Evolutionary conservation across 169 alveolate species (phyloP).

Genomic region (Blepharisma undulans): DNA sequence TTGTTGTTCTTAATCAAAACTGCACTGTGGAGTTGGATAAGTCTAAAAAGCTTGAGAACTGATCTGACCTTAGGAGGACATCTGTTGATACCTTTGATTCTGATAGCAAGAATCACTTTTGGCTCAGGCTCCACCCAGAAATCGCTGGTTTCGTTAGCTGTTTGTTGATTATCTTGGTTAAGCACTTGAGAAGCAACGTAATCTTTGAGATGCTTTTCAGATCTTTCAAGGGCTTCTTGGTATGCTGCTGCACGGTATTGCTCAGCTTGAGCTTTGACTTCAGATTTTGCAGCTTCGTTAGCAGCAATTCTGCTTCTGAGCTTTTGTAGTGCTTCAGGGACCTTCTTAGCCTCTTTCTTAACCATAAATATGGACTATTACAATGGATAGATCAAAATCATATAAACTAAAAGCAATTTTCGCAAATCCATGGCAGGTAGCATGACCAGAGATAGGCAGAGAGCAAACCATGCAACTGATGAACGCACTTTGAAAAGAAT

Average conservation of each 20-base stretch:
- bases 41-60: conserved; percentile 95
- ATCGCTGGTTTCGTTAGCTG: conserved; percentile 82
- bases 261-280: background rate
- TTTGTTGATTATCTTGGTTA: background rate
- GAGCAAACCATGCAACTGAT: background rate
- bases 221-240: background rate
- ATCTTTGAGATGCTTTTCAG: conserved; percentile 30
- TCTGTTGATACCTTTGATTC: conserved; percentile 97
- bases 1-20: conserved; percentile 96
- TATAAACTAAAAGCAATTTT: background rate
- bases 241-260: background rate
- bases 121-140: conserved; percentile 91
- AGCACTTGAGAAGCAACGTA: background rate
- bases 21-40: conserved; percentile 98
- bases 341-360: conserved; percentile 12
- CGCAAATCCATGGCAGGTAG: background rate
- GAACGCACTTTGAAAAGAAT: background rate
- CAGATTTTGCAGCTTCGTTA: background rate
- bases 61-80: conserved; percentile 95
- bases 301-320: conserved; percentile 14
- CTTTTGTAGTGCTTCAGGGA: background rate
- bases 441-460: background rate
- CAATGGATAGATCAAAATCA: background rate
- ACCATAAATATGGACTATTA: background rate
- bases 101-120: conserved; percentile 93